phyloP scores from a whole-genome alignment of 176 grass and related monocot species.

The Triticum timopheevii region DNA sequence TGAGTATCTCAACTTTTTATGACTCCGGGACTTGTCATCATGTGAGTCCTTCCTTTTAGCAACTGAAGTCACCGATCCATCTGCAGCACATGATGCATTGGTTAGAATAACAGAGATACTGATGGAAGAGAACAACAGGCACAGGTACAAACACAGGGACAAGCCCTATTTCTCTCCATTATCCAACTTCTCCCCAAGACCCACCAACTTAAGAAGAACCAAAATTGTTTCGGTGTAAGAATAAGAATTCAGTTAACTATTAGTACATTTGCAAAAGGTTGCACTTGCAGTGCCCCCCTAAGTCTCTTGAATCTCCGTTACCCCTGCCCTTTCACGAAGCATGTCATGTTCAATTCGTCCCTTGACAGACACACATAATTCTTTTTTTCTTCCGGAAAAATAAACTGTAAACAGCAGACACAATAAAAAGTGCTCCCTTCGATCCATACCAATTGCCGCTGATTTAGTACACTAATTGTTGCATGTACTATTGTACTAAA shows the following conservation, averaged over 20 bases:
- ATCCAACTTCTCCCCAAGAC: not conserved
- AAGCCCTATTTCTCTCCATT: not conserved
- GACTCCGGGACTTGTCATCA: not conserved
- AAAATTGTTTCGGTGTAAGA: not conserved
- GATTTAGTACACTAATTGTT: no score
- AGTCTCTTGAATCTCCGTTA: no score
- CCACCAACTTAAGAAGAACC: not conserved
- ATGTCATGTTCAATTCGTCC: not conserved
- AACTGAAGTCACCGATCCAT: not conserved
- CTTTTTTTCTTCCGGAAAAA: no score
- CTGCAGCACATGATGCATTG: not conserved
- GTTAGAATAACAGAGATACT: not conserved
- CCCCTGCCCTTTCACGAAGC: not conserved
- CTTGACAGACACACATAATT: not conserved
- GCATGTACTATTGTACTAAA: no score
- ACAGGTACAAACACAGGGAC: not conserved
- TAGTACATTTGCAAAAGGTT: not conserved
- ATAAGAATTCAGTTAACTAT: not conserved
- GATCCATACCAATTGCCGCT: no score
- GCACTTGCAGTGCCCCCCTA: not conserved
- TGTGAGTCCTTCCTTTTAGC: not conserved
- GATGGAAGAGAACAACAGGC: not conserved
- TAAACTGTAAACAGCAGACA: not conserved
- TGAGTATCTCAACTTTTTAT: not conserved
- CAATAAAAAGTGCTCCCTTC: not conserved